Conservation (phyloP, 2,329 filamentous ascomycete species). For the Grosmannia serpens region DNA sequence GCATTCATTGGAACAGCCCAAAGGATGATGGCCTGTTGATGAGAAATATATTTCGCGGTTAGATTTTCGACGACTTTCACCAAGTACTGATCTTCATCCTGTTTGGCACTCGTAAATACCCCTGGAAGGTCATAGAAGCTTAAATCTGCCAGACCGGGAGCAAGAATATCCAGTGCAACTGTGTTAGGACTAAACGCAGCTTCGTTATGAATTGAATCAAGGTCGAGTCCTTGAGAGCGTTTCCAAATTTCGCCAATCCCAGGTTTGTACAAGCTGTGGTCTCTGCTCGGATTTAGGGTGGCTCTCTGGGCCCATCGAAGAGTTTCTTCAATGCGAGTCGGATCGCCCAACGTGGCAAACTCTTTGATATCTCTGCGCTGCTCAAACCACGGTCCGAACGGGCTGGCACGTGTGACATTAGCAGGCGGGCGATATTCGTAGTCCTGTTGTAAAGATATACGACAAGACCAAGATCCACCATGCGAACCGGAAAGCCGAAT, state of each 20-base stretch:
- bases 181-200: conserved; percentile 75
- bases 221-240: conserved; percentile 4
- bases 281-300: conserved; percentile 53
- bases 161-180: conserved; percentile 63
- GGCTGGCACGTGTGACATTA: conserved; percentile 33
- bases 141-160: conserved; percentile 57
- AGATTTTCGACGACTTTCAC: conserved; percentile 63
- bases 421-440: conserved; percentile 28
- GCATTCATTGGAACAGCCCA: conserved; percentile 68
- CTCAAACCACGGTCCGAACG: conserved; percentile 56
- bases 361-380: conserved; percentile 34
- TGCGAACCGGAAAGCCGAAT: conserved; percentile 55
- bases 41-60: conserved; percentile 56
- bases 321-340: conserved; percentile 51
- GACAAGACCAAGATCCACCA: conserved; percentile 53
- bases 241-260: conserved; percentile 15
- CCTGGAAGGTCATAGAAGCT: conserved; percentile 82
- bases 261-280: conserved; percentile 42
- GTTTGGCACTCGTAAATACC: conserved; percentile 59
- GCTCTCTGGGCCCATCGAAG: conserved; percentile 69
- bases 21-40: conserved; percentile 62
- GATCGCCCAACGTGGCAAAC: conserved; percentile 54
- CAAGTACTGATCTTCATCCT: conserved; percentile 53
- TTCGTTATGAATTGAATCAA: conserved; percentile 30
- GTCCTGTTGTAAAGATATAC: conserved; percentile 52